Conservation (phyloP, 768 basidiomycete genomes). For the Xanthoconium stramineum region DNA sequence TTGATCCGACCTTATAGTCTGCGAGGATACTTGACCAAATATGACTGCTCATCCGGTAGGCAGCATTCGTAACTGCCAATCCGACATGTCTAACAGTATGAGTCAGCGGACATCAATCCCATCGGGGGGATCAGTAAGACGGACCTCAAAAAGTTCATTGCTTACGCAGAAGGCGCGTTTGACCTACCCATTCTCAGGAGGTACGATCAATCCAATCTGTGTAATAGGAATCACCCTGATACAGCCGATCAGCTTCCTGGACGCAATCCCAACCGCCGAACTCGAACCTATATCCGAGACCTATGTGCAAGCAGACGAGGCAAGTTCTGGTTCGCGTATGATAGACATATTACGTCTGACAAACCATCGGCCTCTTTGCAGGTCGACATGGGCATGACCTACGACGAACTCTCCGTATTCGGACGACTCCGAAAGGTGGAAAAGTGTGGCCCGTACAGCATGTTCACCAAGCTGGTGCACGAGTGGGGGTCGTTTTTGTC, state of each 20-base stretch:
- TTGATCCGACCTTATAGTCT: conserved; percentile 48
- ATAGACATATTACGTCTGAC: background rate
- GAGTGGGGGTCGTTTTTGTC: conserved; percentile 90
- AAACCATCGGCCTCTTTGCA: conserved; percentile 25
- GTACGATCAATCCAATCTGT: conserved; percentile 37
- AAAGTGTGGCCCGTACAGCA: conserved; percentile 97
- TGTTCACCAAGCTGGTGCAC: conserved; percentile 91
- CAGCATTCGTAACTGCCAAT: background rate
- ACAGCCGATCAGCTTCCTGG: conserved; percentile 64
- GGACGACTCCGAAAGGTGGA: conserved; percentile 93
- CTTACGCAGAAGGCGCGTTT: conserved; percentile 73
- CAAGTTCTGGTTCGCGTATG: conserved; percentile 23
- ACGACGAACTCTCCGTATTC: conserved; percentile 92
- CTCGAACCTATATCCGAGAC: conserved; percentile 92
- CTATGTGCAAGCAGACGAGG: conserved; percentile 96
- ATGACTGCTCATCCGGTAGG: conserved; percentile 89
- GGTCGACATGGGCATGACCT: conserved; percentile 99
- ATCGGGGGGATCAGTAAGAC: conserved; percentile 98
- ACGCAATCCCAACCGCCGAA: conserved; percentile 93
- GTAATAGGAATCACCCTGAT: background rate
- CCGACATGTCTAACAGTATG: background rate
- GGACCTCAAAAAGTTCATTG: conserved; percentile 94
- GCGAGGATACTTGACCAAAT: conserved; percentile 96
- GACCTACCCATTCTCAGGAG: conserved; percentile 79
- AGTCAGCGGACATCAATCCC: conserved; percentile 89